Evolutionary conservation across 371 early-diverging fungal species (phyloP), one percentile per base, ranked within the genome.

Genomic region (Mortierella sp.): DNA sequence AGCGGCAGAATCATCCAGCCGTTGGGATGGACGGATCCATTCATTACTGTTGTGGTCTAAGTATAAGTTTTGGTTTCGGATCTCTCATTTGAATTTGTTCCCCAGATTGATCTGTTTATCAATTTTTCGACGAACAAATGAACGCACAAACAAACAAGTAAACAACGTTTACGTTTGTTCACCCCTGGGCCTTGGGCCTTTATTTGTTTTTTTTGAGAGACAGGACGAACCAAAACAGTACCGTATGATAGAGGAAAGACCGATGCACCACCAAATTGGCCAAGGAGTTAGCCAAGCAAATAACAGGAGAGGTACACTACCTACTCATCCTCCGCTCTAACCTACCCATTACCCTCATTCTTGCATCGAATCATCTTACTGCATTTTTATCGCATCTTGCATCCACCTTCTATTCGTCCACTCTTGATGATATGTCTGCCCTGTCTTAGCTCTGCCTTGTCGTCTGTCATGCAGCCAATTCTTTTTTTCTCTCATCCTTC

Each of bases 51-150:
- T 40, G 0, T 19, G 9, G 21, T 34, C 67, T 24, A 67, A 67
- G 43, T 37, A 67, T 67, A 67, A 61, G 21, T 16, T 34, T 67
- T 40, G 6, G 10, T 21, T 37, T 67, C 43, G 24, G 67, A 67
- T 67, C 67, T 67, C 67, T 72, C n/a, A 37, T 72, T 72, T 72
- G 72, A 13, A 72, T 72, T 72, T 72, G 72, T 72, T 54, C 72
- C 53, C 72, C 72, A 72, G 72, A 72, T 53, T 53, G 51, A 53
- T 53, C 16, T 48, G 48, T 50, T 50, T 50, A 54, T 24, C 67
- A 40, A 37, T 34, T 21, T 40, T 40, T 40, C n/a, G 43, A 40
- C 43, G 43, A 40, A 40, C 14, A n/a, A n/a, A n/a, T n/a, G 16
- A 28, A 31, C 61, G 26, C 5, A 59, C 21, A 34, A 3, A 37